These are phyloP conservation scores for Hygrophila difformis DNA, from an alignment of 257 asterid species.

Conservation along the genomic window DNA sequence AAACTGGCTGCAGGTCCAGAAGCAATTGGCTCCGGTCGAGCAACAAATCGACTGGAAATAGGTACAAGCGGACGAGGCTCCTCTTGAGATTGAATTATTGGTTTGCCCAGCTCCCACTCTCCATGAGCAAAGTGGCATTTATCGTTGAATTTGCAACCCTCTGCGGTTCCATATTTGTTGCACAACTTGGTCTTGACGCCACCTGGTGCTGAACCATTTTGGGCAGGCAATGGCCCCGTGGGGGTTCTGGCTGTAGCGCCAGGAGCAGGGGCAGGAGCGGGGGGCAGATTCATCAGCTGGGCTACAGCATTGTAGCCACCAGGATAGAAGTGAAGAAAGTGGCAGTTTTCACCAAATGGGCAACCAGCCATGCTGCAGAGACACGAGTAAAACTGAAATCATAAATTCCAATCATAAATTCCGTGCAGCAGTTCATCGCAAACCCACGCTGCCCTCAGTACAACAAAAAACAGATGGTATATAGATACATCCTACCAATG, in stretches of 20 bases:
- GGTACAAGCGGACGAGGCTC: constrained; percentile 47
- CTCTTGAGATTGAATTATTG: constrained; percentile 36
- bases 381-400: background rate
- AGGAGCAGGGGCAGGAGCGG: constrained; percentile 50
- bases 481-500: no score
- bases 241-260: constrained; percentile 33
- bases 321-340: constrained; percentile 82
- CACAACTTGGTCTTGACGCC: constrained; percentile 63
- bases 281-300: constrained; percentile 72
- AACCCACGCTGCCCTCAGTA: no score
- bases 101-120: constrained; percentile 81
- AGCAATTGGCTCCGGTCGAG: constrained; percentile 34
- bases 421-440: no score
- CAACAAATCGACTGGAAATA: constrained; percentile 34
- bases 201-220: constrained; percentile 45
- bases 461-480: no score
- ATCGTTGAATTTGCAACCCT: constrained; percentile 88
- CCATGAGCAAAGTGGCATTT: constrained; percentile 92
- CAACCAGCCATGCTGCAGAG: constrained; percentile 57
- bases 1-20: constrained; percentile 56
- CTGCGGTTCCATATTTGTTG: constrained; percentile 65
- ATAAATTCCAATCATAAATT: background rate
- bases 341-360: constrained; percentile 74
- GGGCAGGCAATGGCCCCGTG: constrained; percentile 26
- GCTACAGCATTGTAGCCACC: constrained; percentile 89